Conservation (phyloP, 1,284 basidiomycete species). For the Cystobasidium sp. region DNA sequence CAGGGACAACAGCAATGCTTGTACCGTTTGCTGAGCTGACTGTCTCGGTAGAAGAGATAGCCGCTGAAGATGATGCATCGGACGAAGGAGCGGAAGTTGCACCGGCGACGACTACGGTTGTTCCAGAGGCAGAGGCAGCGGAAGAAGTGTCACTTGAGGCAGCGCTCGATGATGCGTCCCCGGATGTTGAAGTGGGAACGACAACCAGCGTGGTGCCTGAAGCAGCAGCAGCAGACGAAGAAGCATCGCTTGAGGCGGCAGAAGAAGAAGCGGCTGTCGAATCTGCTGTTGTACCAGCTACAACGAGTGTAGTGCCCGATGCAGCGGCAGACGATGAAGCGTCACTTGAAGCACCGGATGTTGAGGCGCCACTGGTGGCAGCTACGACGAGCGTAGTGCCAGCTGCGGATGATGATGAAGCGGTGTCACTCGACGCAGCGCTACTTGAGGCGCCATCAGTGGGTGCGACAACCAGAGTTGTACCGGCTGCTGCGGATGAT, state of each 20-base stretch:
- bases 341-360: neutral
- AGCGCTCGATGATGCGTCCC: slow-evolving; percentile 10
- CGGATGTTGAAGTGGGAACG: neutral
- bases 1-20: slow-evolving; percentile 26
- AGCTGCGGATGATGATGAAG: neutral
- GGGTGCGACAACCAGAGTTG: neutral
- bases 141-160: neutral
- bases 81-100: neutral
- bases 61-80: slow-evolving; percentile 9
- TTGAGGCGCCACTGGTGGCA: neutral
- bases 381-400: slow-evolving; percentile 2
- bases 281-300: neutral
- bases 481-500: neutral
- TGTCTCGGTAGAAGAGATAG: slow-evolving; percentile 4
- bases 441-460: neutral
- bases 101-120: neutral
- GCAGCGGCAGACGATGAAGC: neutral
- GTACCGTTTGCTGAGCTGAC: slow-evolving; percentile 9
- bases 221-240: neutral
- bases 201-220: slow-evolving; percentile 8
- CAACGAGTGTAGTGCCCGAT: slow-evolving; percentile 23
- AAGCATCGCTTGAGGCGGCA: neutral
- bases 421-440: slow-evolving; percentile 7
- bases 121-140: slow-evolving; percentile 20
- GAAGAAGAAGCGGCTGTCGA: too few relatives aligned